Evolutionary conservation across 1,284 basidiomycete species (phyloP).

Genomic region (Fomes fomentarius): DNA sequence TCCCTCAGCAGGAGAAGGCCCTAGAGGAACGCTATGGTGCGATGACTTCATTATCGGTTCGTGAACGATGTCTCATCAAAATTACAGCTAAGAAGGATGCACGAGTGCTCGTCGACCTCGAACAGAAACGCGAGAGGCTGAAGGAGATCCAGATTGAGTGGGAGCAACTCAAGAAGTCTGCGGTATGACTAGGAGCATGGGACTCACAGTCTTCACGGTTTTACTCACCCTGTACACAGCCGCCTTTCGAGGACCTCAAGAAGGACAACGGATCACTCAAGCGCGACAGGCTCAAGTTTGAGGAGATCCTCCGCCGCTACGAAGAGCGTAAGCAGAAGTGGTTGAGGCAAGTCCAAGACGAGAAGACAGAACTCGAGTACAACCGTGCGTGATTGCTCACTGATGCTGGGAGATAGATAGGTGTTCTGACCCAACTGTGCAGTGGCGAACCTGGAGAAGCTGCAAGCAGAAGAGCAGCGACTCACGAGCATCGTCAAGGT

Average conservation of each 20-base stretch:
- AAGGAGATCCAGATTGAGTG: conserved; percentile 52
- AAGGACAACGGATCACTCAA: conserved; percentile 59
- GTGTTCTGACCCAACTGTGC: conserved; percentile 11
- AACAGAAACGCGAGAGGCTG: conserved; percentile 52
- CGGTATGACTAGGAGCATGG: too few relatives aligned
- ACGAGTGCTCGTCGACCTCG: conserved; percentile 60
- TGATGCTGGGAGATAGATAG: too few relatives aligned
- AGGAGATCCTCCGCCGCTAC: conserved; percentile 65
- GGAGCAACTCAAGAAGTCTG: conserved; percentile 60
- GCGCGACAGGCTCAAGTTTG: conserved; percentile 71
- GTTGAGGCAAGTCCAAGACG: conserved; percentile 60
- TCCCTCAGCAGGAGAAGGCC: conserved; percentile 66
- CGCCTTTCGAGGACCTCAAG: conserved; percentile 65
- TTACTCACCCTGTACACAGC: conserved; percentile 50
- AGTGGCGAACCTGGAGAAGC: conserved; percentile 62
- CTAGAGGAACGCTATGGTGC: conserved; percentile 79
- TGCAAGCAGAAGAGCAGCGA: conserved; percentile 64
- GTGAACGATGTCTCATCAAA: not conserved
- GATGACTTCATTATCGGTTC: conserved; percentile 21
- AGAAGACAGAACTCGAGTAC: conserved; percentile 62
- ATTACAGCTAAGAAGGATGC: conserved; percentile 66
- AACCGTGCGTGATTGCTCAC: too few relatives aligned
- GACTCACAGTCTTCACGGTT: too few relatives aligned
- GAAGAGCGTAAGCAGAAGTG: conserved; percentile 67
- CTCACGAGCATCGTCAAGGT: conserved; percentile 70